phyloP scores from a whole-genome alignment of 2,329 filamentous ascomycete genomes.

The Neopestalotiopsis sp. region DNA sequence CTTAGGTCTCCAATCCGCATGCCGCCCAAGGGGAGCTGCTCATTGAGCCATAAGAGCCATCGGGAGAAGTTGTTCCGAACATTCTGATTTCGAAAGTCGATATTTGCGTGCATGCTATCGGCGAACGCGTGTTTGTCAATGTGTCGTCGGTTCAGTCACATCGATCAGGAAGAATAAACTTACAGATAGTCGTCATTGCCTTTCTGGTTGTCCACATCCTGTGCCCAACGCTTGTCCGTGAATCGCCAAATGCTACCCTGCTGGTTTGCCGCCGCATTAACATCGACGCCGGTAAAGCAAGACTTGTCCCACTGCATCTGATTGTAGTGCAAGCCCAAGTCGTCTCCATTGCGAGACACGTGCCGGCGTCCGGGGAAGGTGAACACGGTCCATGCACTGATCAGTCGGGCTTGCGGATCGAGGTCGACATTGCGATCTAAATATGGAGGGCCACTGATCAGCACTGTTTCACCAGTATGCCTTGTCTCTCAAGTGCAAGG shows the following conservation, averaged over 20 bases:
- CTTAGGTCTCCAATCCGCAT: not conserved
- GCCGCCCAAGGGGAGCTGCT: not conserved
- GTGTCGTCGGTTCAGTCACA: no score
- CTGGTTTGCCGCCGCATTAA: constrained; percentile 57
- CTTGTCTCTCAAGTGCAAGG: not conserved
- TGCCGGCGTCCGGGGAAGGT: no score
- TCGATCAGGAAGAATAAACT: not conserved
- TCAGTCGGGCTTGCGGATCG: not conserved
- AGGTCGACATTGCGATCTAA: not conserved
- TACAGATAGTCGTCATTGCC: not conserved
- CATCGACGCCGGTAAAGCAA: constrained; percentile 73
- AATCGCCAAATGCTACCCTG: constrained; percentile 67
- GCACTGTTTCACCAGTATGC: not conserved
- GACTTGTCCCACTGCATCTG: constrained; percentile 66
- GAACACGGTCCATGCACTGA: no score
- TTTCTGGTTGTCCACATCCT: constrained; percentile 42
- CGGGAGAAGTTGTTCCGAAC: not conserved
- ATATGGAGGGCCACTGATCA: not conserved
- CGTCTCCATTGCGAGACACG: no score
- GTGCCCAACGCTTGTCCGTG: constrained; percentile 60
- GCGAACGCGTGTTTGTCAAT: not conserved
- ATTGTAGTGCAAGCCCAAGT: constrained; percentile 49
- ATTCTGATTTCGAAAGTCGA: not conserved
- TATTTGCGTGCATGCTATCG: not conserved
- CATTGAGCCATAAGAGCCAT: not conserved